Percentiles rank a stretch among this genome's conserved stretches.
Evolutionary conservation across 163 green algal genomes (phyloP).

Genomic region (Prototheca cutis): DNA sequence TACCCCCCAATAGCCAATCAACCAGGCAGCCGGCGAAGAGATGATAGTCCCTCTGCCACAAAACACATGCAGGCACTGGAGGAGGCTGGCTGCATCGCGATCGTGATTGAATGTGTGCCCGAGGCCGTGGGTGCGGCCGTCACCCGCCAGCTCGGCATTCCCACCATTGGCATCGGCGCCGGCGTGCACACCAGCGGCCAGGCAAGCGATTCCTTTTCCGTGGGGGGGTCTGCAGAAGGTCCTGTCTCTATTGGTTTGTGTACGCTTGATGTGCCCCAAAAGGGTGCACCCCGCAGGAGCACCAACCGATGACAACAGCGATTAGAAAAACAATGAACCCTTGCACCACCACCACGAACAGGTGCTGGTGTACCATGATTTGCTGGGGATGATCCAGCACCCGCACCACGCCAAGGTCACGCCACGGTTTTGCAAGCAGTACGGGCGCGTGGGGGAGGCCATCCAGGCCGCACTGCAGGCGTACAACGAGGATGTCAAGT

Average conservation of each 20-base stretch:
- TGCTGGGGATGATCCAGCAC: constrained; percentile 97
- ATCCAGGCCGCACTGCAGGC: constrained; percentile 55
- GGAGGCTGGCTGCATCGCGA: constrained; percentile 79
- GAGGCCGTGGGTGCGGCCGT: constrained; percentile 76
- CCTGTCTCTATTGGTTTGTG: too few species aligned
- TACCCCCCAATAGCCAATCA: too few species aligned
- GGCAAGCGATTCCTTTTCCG: too few species aligned
- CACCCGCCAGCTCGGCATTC: constrained; percentile 71
- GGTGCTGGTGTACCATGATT: constrained; percentile 98
- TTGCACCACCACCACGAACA: constrained; percentile 26
- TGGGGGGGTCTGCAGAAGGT: too few species aligned
- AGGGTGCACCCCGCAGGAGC: too few species aligned
- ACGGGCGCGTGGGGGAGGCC: constrained; percentile 56
- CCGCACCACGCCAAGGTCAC: constrained; percentile 95
- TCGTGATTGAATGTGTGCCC: constrained; percentile 96
- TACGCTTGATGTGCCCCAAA: neutral
- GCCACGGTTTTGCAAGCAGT: constrained; percentile 95
- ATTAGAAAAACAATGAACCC: neutral
- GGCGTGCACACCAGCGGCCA: constrained; percentile 71
- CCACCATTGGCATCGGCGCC: constrained; percentile 96
- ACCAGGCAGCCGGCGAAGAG: neutral
- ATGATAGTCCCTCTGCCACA: constrained; percentile 1
- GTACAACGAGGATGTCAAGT: constrained; percentile 56
- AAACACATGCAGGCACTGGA: constrained; percentile 56
- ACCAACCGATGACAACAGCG: too few species aligned